Conservation (phyloP, 106 monocot species). For the Triglochin maritima region DNA sequence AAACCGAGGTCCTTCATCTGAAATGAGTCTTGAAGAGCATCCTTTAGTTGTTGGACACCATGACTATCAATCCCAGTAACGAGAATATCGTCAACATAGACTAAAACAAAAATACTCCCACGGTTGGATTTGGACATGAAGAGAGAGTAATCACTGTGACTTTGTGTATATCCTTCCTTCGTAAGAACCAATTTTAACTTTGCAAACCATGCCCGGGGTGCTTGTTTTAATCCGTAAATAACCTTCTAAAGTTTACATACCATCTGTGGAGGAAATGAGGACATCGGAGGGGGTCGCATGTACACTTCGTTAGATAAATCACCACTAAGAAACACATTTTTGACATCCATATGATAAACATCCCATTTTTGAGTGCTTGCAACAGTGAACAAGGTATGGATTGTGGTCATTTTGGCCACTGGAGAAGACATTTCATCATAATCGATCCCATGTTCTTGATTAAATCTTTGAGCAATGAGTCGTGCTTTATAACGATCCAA, state of each 20-base stretch:
- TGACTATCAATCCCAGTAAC: slow-evolving; percentile 11
- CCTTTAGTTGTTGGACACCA: slow-evolving; percentile 2
- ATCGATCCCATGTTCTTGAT: slow-evolving; percentile 19
- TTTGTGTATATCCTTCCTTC: slow-evolving; percentile 4
- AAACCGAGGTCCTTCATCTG: slow-evolving; percentile 25
- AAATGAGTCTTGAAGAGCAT: slow-evolving; percentile 10
- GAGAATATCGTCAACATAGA: slow-evolving; percentile 30
- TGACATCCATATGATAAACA: slow-evolving; percentile 18
- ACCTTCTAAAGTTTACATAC: slow-evolving; percentile 9
- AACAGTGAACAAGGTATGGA: slow-evolving; percentile 10
- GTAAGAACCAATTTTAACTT: slow-evolving; percentile 10
- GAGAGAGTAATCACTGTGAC: slow-evolving; percentile 8
- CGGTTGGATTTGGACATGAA: neutral
- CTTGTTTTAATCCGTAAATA: slow-evolving; percentile 34
- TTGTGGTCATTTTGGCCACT: slow-evolving; percentile 21
- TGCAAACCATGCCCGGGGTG: slow-evolving; percentile 21
- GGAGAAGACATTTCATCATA: slow-evolving; percentile 25
- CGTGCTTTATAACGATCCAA: slow-evolving; percentile 20
- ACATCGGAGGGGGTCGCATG: slow-evolving; percentile 15
- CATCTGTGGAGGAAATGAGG: neutral
- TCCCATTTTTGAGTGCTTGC: neutral
- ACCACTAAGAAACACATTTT: slow-evolving; percentile 25
- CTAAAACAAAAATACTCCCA: slow-evolving; percentile 1
- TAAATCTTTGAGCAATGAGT: slow-evolving; percentile 15
- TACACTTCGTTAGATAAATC: slow-evolving; percentile 14